Base-by-base conservation (phyloP, 495 filamentous ascomycete species). In the Clohesyomyces aquaticus region DNA sequence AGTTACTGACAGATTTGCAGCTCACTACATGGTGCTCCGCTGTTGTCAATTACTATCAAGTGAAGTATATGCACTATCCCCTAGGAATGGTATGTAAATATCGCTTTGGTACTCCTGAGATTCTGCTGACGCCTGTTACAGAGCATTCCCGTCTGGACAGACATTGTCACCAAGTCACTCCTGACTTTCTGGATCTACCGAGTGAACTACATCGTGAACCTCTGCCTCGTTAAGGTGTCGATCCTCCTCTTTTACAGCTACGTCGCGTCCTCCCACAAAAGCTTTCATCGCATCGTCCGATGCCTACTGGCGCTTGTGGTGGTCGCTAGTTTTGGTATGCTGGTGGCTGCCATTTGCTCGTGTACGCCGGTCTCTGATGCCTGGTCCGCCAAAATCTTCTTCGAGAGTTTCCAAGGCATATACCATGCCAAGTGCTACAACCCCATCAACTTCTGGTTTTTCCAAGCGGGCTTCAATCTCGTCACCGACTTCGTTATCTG, bases 201-300 rank as follows among this genome's bases (percentile, higher is more conserved):
- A 18, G 6, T 67, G 21, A 50, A 46, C 29, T 67, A 67, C 59
- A 57, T 67, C 27, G 11, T 59, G 45, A 35, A 50, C 18, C 48
- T 50, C 3, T 51, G 10, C 23, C 35, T 67, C 25, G 48, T 67
- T 32, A 67, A 67, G 38, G 50, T 41, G 29, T 62, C 58, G 23
- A 67, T 67, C 47, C 59, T 67, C 32, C 65, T 67, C 45, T 67
- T 67, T 46, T 67, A 67, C 59, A 58, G 58, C 54, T 49, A 67
- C 50, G 19, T 67, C 46, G 46, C 65, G 12, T 62, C 65, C 22
- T 41, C 54, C 12, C 58, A 63, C 45, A 62, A 58, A 35, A 51
- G 22, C 32, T 67, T 62, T 28, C 65, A 63, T 27, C 38, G 28
- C 3, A 58, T 62, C 26, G 54, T 59, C 4, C 35, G 51, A 8